A percentile compares a stretch with the other conserved stretches of the same genome.
Evolutionary conservation across 2,329 filamentous ascomycete genomes (phyloP).

Genomic region (Dothiorella sarmentorum): DNA sequence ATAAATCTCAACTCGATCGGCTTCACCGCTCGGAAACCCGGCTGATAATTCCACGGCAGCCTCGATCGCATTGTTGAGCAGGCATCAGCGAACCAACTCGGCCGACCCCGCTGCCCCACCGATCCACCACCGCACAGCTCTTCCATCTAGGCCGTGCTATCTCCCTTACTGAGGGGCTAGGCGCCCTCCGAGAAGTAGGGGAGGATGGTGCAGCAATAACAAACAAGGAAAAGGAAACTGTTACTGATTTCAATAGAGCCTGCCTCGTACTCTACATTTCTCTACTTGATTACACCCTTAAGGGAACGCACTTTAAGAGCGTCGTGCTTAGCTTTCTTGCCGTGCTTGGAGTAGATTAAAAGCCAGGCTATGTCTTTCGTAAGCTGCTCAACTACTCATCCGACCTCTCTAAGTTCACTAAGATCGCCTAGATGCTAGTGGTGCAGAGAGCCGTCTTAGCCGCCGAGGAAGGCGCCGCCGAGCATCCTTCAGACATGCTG

Average conservation of each 20-base stretch:
- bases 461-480: constrained; percentile 1
- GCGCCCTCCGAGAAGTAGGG: too few species aligned
- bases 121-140: too few species aligned
- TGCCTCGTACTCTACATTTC: constrained; percentile 23
- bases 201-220: too few species aligned
- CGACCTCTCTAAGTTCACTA: constrained; percentile 24
- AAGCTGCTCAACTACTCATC: constrained; percentile 19
- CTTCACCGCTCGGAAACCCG: too few species aligned
- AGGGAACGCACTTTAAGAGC: constrained; percentile 22
- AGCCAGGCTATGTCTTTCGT: constrained; percentile 5
- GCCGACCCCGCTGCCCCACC: too few species aligned
- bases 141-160: too few species aligned
- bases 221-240: not conserved
- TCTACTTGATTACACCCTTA: constrained; percentile 22
- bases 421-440: constrained; percentile 25
- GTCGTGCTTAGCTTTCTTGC: constrained; percentile 22
- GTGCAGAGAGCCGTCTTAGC: constrained; percentile 19
- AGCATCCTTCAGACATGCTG: not conserved
- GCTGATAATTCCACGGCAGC: too few species aligned
- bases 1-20: too few species aligned
- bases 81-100: too few species aligned
- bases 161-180: too few species aligned
- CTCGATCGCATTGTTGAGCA: too few species aligned
- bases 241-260: not conserved
- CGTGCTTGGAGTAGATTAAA: constrained; percentile 19